Percentiles rank a stretch among this genome's conserved stretches.
Evolutionary conservation across 1,284 basidiomycete species (phyloP).

Genomic region (Ganoderma lingzhi): DNA sequence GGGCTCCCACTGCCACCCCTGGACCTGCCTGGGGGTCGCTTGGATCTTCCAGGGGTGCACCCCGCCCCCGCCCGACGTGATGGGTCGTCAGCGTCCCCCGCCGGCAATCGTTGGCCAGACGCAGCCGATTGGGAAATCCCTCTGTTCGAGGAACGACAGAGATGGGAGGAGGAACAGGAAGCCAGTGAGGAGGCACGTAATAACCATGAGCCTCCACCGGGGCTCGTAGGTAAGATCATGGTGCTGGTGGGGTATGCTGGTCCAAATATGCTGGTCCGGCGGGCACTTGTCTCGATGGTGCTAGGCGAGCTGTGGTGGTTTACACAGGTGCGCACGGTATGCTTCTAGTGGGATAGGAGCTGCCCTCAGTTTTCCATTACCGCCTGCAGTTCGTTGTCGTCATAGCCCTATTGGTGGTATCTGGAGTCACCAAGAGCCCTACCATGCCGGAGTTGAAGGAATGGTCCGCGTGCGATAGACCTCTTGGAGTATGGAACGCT

Average conservation of each 20-base stretch:
- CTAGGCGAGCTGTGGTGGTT: slow-evolving; percentile 63
- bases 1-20: slow-evolving; percentile 4
- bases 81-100: slow-evolving; percentile 1
- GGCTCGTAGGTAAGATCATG: slow-evolving; percentile 24
- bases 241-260: slow-evolving; percentile 65
- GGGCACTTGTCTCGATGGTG: slow-evolving; percentile 63
- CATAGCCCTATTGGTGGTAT: slow-evolving; percentile 59
- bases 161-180: slow-evolving; percentile 5
- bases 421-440: slow-evolving; percentile 59
- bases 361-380: neutral
- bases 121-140: slow-evolving; percentile 18
- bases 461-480: slow-evolving; percentile 71
- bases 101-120: neutral
- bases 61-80: slow-evolving; percentile 3
- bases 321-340: slow-evolving; percentile 57
- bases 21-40: slow-evolving; percentile 12
- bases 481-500: slow-evolving; percentile 75
- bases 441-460: slow-evolving; percentile 55
- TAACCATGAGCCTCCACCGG: slow-evolving; percentile 11
- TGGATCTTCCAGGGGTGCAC: slow-evolving; percentile 6
- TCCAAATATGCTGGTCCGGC: slow-evolving; percentile 60
- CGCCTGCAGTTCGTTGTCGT: slow-evolving; percentile 49
- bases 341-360: neutral
- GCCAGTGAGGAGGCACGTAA: neutral
- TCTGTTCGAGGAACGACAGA: slow-evolving; percentile 18